Percentiles rank a stretch among this genome's conserved stretches.
These are phyloP conservation scores for Trichoderma harzianum DNA, from an alignment of 2,329 filamentous ascomycete species.

Conservation along the genomic window DNA sequence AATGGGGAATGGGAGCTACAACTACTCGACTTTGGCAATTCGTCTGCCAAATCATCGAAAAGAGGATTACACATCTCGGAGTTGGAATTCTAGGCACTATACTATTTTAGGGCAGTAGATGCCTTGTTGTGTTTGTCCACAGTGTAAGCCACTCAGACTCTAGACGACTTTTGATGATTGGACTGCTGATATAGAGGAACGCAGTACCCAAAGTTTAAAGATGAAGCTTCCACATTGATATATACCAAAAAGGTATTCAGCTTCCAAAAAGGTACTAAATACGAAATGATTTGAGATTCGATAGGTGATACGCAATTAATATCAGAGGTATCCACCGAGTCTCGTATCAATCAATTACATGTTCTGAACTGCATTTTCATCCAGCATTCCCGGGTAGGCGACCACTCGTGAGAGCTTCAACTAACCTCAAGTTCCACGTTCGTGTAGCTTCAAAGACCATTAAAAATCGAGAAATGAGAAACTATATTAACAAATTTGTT, in stretches of 20 bases:
- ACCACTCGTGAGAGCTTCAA: not conserved
- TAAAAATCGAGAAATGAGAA: no score
- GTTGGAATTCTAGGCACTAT: not conserved
- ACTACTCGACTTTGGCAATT: not conserved
- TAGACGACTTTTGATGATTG: not conserved
- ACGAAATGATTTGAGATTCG: not conserved
- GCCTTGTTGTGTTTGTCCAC: not conserved
- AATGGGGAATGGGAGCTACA: not conserved
- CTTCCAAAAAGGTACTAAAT: not conserved
- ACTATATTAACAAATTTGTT: no score
- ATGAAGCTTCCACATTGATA: not conserved
- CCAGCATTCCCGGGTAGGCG: not conserved
- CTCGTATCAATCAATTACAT: not conserved
- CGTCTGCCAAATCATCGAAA: not conserved
- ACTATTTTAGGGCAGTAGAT: not conserved
- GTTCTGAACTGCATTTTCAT: no score
- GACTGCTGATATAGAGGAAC: not conserved
- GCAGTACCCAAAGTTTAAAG: not conserved
- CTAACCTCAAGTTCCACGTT: not conserved
- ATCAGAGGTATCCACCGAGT: not conserved
- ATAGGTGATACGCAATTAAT: not conserved
- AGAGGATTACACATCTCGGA: not conserved
- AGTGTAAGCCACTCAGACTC: not conserved
- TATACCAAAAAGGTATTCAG: fast-evolving
- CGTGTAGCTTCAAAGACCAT: not conserved